Percentiles rank a stretch among this genome's conserved stretches.
Evolutionary conservation across 805 yeast species (phyloP).

Genomic region (Isabelozyma rhagii): DNA sequence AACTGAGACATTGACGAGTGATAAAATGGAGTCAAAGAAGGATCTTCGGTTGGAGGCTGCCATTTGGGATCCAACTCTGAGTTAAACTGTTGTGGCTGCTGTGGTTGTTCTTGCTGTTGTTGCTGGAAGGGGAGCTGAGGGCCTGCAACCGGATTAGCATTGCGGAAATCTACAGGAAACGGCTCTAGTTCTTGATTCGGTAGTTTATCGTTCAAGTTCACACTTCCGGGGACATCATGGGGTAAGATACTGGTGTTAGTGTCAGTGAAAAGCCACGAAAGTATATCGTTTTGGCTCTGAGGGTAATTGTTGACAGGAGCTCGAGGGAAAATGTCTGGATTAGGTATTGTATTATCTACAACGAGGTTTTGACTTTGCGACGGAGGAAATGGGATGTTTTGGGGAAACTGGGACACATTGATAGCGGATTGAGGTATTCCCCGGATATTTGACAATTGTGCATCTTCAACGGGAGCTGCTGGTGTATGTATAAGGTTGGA

Average conservation of each 20-base stretch:
- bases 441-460: background rate
- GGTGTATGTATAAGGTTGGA: constrained; percentile 1
- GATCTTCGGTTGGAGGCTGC: background rate
- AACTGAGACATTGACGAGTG: background rate
- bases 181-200: background rate
- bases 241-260: constrained; percentile 3
- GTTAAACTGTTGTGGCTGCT: constrained; percentile 1
- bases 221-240: background rate
- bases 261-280: constrained; percentile 40
- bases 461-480: background rate
- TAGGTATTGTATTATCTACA: background rate
- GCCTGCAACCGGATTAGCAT: background rate
- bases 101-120: background rate
- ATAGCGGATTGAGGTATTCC: background rate
- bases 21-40: constrained; percentile 1
- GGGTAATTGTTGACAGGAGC: constrained; percentile 7
- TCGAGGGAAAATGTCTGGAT: background rate
- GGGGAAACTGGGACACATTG: background rate
- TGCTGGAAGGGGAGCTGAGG: background rate
- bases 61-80: background rate
- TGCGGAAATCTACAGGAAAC: background rate
- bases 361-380: background rate
- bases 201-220: background rate
- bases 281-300: constrained; percentile 34
- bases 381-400: background rate